Evolutionary conservation across 2,329 filamentous ascomycete genomes (phyloP).

Genomic region (Xylariales sp.): DNA sequence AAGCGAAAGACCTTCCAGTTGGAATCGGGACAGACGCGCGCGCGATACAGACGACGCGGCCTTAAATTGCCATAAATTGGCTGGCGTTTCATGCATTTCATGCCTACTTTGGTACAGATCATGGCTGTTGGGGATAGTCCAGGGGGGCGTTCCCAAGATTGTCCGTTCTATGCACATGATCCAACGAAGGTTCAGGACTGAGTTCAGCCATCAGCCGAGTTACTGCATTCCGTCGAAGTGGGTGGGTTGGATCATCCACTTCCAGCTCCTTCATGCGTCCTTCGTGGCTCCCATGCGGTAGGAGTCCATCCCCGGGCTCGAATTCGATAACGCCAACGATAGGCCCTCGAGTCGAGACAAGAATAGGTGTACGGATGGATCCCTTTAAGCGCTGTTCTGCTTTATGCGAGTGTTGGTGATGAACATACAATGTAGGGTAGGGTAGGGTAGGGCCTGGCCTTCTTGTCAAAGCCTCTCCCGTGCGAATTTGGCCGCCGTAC

Average conservation of each 20-base stretch:
- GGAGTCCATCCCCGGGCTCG: too few species aligned
- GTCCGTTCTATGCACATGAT: neutral
- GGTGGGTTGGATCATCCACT: too few species aligned
- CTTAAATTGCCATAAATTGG: conserved; percentile 1
- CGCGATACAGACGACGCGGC: conserved; percentile 4
- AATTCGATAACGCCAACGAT: too few species aligned
- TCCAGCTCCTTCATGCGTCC: too few species aligned
- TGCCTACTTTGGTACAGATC: conserved; percentile 3
- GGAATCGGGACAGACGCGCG: conserved; percentile 3
- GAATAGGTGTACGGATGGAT: too few species aligned
- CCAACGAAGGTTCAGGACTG: neutral
- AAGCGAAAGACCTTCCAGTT: neutral
- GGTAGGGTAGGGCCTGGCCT: too few species aligned
- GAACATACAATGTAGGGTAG: neutral
- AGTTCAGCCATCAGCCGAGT: neutral
- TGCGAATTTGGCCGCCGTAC: too few species aligned
- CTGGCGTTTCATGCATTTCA: conserved; percentile 9
- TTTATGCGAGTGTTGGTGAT: neutral
- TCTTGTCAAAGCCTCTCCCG: too few species aligned
- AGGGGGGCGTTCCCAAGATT: neutral
- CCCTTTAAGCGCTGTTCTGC: neutral
- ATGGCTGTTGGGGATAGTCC: neutral
- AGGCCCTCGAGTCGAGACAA: too few species aligned
- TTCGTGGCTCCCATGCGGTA: too few species aligned
- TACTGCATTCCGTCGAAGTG: too few species aligned